Percentiles rank a stretch among this genome's conserved stretches.
Evolutionary conservation across 2,329 filamentous ascomycete species (phyloP).

Genomic region (Botrytis paeoniae): DNA sequence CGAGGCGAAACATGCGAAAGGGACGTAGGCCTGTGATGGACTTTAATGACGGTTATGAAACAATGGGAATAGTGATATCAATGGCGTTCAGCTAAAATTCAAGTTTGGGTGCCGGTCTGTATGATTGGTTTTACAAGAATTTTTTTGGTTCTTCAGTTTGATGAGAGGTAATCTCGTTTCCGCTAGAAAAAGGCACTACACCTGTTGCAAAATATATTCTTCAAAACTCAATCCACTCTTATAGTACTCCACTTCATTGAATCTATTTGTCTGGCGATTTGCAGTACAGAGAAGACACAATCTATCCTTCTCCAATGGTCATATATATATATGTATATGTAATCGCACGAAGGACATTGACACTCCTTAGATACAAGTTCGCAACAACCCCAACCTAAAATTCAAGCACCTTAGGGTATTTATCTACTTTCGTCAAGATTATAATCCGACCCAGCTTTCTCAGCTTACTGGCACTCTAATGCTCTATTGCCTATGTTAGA

Average conservation of each 20-base stretch:
- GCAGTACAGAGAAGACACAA: not conserved
- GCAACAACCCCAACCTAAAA: no score
- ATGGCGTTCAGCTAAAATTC: not conserved
- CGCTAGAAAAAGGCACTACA: not conserved
- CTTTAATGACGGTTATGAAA: not conserved
- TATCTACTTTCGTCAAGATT: no score
- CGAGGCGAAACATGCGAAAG: not conserved
- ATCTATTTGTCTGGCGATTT: no score
- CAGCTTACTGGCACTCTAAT: not conserved
- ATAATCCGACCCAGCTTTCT: not conserved
- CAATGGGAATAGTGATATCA: not conserved
- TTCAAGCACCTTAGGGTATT: no score
- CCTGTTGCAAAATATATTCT: not conserved
- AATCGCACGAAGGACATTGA: not conserved
- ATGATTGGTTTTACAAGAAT: not conserved
- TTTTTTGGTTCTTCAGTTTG: not conserved
- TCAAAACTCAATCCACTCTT: not conserved
- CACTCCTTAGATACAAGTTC: not conserved
- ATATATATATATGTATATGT: not conserved
- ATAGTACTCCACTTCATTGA: not conserved
- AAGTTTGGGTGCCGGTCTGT: not conserved
- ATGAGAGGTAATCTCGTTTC: not conserved
- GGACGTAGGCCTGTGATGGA: not conserved
- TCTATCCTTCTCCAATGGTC: not conserved
- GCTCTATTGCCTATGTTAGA: no score